Base-by-base conservation (phyloP, 352 stramenopile species). In the Phytophthora citrophthora region DNA sequence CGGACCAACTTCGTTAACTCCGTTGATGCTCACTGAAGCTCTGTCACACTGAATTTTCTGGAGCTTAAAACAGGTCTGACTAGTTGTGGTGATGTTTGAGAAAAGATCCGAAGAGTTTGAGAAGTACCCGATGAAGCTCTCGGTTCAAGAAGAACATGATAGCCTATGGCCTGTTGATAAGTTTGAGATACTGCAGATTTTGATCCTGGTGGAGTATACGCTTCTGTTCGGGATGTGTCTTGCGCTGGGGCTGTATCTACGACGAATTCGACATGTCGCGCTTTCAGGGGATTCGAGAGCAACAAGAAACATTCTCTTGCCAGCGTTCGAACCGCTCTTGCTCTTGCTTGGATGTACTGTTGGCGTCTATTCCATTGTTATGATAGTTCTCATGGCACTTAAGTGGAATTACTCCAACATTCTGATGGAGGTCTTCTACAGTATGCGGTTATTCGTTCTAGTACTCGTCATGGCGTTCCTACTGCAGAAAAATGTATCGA, bases 381-480 rank as follows among this genome's bases (percentile, higher is more conserved):
- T 76, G 44, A 49, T 83, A 26, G 20, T 70, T 9, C 48, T 63
- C 5, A 13, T 57, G 29, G 47, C 56, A 36, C 57, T 66, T 9
- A 57, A 77, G 24, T 76, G 79, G 13, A 68, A 70, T 9, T 58
- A 66, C 31, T 61, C 60, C 6, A 36, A 66, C 15, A 20, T 67
- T 23, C 43, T 71, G 49, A 62, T 68, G 31, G 79, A 89, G 50
- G 63, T 70, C 4, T 82, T 83, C 40, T 93, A 88, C 64, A 64
- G 70, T 23, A 79, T 73, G 44, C 56, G 74, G 59, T 68, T 12
- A 39, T 84, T 86, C 55, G 62, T 82, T 7, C 45, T 86, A 38
- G 41, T 81, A 20, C 57, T 84, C 16, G 55, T 81, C 23, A 45
- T 78, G 10, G 62, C 86, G 11, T 88, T 88, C 32, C 79, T 88